Base-by-base conservation (phyloP, 192 early-diverging fungal genomes). In the Rhizophagus sp. region DNA sequence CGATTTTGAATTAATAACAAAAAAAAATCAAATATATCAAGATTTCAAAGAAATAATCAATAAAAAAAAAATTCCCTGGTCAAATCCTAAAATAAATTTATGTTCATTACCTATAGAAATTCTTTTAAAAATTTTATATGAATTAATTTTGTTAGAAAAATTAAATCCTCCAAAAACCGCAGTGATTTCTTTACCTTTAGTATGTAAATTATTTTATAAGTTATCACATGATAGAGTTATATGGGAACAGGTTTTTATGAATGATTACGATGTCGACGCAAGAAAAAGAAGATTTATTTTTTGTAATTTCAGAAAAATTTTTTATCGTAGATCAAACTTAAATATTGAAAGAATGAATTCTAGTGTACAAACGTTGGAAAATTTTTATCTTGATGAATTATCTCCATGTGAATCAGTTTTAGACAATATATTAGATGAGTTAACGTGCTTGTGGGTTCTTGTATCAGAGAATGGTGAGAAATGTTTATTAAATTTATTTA, bases 291-390 rank as follows among this genome's bases (percentile, higher is more conserved):
- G 73, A 12, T 74, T 74, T 74, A 2, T 8, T 2, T 19, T 57
- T 19, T 74, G 73, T 57, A 74, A 74, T 74, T 74, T 61, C 17
- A 52, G 73, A 74, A 74, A 74, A 62, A 74, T 74, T 74, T 74
- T 27, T 41, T 74, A 61, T 39, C 47, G 50, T 61, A 24, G 73
- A 61, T 62, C 73, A 34, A 13, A 33, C 8, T 61, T 61, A 74
- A 61, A 52, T 74, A n/a, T 62, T 61, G 47, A 52, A 61, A 15
- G 1, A 9, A 74, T 74, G 50, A 1, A 74, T 61, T 74, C 73
- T 9, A 61, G 50, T 52, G 17, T 74, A 27, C 17, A 41, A 4
- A 4, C 6, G 19, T 61, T 74, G 13, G 73, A 74, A 74, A 15
- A 8, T 41, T 62, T 5, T 34, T 33, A n/a, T 34, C 11, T 34